These are phyloP conservation scores for Epichloe scottii DNA, from an alignment of 2,329 filamentous ascomycete species.

Conservation along the genomic window DNA sequence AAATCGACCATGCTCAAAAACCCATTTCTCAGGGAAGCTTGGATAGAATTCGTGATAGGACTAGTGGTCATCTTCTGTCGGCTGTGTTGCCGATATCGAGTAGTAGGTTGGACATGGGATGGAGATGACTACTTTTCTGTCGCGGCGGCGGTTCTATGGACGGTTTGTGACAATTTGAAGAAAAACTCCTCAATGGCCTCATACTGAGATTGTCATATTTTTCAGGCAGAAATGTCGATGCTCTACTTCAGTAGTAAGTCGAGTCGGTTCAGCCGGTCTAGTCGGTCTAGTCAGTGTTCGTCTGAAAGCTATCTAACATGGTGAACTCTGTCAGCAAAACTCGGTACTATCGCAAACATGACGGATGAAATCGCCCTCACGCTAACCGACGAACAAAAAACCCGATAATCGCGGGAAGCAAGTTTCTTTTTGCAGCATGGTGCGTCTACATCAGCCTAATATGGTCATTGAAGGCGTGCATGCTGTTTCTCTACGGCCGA, in stretches of 20 bases:
- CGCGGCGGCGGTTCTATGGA: background rate
- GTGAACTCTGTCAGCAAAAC: conserved; percentile 15
- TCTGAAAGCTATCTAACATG: background rate
- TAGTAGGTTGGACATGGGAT: conserved; percentile 2
- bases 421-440: conserved; percentile 25
- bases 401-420: conserved; percentile 20
- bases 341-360: conserved; percentile 27
- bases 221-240: background rate
- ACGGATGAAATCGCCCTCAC: conserved; percentile 18
- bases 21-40: background rate
- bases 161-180: background rate
- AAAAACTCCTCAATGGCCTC: background rate
- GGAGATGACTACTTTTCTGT: conserved; percentile 3
- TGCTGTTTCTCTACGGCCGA: conserved; percentile 30
- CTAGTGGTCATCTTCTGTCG: background rate
- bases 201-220: too few species aligned
- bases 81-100: background rate
- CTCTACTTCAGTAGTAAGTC: background rate
- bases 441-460: conserved; percentile 28
- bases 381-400: conserved; percentile 17
- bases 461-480: conserved; percentile 29
- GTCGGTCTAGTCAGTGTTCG: background rate
- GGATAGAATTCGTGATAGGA: background rate
- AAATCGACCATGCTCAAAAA: background rate
- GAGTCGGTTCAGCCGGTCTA: background rate